Conservation (phyloP, 108 stramenopile species). For the Nitzschia sp. region DNA sequence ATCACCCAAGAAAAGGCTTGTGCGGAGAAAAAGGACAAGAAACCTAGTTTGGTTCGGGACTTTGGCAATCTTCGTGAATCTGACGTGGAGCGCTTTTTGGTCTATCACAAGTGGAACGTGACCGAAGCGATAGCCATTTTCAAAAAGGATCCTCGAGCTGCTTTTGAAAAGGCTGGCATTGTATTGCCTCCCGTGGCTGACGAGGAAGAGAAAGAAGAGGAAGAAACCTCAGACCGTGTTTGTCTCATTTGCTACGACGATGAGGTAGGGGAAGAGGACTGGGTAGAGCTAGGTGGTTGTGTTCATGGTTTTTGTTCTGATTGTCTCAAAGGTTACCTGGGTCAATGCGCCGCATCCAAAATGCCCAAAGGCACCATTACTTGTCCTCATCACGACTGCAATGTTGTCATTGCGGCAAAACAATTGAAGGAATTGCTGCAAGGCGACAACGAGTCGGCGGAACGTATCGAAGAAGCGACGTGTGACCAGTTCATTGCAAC, state of each 20-base stretch:
- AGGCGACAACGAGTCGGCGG: slow-evolving; percentile 20
- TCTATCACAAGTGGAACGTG: slow-evolving; percentile 40
- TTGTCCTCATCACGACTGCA: slow-evolving; percentile 56
- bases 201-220: slow-evolving; percentile 1
- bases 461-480: slow-evolving; percentile 33
- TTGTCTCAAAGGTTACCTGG: slow-evolving; percentile 45
- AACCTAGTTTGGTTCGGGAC: background rate
- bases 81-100: slow-evolving; percentile 23
- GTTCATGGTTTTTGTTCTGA: slow-evolving; percentile 47
- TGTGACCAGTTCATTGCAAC: slow-evolving; percentile 40
- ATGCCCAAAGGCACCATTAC: slow-evolving; percentile 13
- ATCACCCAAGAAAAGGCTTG: background rate
- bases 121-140: slow-evolving; percentile 30
- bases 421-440: slow-evolving; percentile 26
- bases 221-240: background rate
- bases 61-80: background rate
- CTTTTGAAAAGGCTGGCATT: slow-evolving; percentile 31
- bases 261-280: slow-evolving; percentile 22
- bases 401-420: background rate
- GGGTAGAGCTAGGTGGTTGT: slow-evolving; percentile 33
- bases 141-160: slow-evolving; percentile 15
- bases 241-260: slow-evolving; percentile 57
- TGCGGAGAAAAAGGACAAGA: background rate
- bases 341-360: slow-evolving; percentile 36
- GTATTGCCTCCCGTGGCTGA: background rate